A percentile compares a stretch with the other conserved stretches of the same genome.
Conservation (phyloP, 1,284 basidiomycete species). For the Lentinula novae-zelandiae region DNA sequence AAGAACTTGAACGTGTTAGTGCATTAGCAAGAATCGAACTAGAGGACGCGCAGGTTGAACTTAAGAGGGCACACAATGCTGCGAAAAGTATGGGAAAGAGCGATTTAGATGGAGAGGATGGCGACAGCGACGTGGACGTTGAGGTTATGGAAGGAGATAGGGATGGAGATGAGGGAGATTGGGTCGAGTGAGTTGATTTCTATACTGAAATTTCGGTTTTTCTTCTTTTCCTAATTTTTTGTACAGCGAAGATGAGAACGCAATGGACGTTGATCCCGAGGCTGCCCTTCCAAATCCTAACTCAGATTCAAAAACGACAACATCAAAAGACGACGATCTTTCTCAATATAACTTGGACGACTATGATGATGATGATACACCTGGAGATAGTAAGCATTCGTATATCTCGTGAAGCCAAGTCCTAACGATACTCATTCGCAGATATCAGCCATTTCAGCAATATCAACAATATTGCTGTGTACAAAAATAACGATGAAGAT, state of each 20-base stretch:
- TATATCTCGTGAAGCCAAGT: neutral
- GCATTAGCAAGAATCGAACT: conserved; percentile 85
- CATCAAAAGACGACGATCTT: conserved; percentile 70
- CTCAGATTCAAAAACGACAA: conserved; percentile 32
- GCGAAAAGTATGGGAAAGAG: conserved; percentile 70
- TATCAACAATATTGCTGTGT: conserved; percentile 93
- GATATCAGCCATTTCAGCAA: conserved; percentile 91
- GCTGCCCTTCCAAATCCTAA: no score
- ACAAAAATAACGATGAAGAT: conserved; percentile 90
- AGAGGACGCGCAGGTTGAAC: conserved; percentile 82
- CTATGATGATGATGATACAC: conserved; percentile 88
- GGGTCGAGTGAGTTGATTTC: conserved; percentile 78
- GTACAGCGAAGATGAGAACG: neutral
- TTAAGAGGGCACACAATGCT: conserved; percentile 79
- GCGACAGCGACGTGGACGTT: conserved; percentile 26
- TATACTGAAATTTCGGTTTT: neutral
- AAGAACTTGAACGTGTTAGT: conserved; percentile 88
- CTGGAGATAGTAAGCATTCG: conserved; percentile 45
- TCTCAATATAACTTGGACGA: conserved; percentile 90
- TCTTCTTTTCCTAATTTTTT: conserved; percentile 13
- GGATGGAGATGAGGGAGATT: conserved; percentile 48
- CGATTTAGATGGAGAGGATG: conserved; percentile 17
- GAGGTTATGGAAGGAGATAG: neutral
- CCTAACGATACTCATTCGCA: conserved; percentile 26
- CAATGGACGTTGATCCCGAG: neutral